A percentile compares a stretch with the other conserved stretches of the same genome.
phyloP scores from a whole-genome alignment of 331 rosid species.

The Cucumis variabilis region DNA sequence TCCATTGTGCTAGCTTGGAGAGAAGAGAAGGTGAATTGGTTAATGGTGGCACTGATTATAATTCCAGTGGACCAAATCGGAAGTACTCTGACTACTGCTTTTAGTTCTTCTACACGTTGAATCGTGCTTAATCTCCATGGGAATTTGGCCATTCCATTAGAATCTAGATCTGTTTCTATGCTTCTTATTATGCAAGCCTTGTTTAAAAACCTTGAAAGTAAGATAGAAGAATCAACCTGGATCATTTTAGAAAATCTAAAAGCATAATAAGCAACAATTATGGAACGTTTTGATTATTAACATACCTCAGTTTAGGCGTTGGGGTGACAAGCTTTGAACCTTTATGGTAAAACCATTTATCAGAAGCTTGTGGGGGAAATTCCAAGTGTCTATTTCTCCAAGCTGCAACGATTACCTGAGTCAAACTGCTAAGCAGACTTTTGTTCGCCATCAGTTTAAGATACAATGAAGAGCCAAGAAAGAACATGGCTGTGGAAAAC shows the following conservation, averaged over 20 bases:
- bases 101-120: conserved; percentile 81
- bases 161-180: conserved; percentile 53
- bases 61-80: conserved; percentile 85
- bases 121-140: conserved; percentile 76
- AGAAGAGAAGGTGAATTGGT: conserved; percentile 53
- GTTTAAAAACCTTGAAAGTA: conserved; percentile 63
- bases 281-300: background rate
- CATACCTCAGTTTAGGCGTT: conserved; percentile 35
- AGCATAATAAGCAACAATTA: background rate
- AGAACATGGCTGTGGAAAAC: conserved; percentile 56
- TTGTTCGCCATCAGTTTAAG: conserved; percentile 54
- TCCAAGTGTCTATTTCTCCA: conserved; percentile 66
- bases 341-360: conserved; percentile 46
- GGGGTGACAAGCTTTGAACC: conserved; percentile 57
- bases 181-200: conserved; percentile 70
- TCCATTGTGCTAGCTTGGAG: conserved; percentile 72
- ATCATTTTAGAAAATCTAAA: background rate
- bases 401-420: conserved; percentile 56
- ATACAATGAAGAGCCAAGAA: conserved; percentile 67
- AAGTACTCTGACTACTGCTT: conserved; percentile 64
- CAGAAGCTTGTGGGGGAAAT: conserved; percentile 49
- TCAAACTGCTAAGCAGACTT: conserved; percentile 57
- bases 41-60: conserved; percentile 35
- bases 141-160: conserved; percentile 51
- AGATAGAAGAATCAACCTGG: background rate